Evolutionary conservation across 2,329 filamentous ascomycete species (phyloP).

Genomic region (Endothia cerciana): DNA sequence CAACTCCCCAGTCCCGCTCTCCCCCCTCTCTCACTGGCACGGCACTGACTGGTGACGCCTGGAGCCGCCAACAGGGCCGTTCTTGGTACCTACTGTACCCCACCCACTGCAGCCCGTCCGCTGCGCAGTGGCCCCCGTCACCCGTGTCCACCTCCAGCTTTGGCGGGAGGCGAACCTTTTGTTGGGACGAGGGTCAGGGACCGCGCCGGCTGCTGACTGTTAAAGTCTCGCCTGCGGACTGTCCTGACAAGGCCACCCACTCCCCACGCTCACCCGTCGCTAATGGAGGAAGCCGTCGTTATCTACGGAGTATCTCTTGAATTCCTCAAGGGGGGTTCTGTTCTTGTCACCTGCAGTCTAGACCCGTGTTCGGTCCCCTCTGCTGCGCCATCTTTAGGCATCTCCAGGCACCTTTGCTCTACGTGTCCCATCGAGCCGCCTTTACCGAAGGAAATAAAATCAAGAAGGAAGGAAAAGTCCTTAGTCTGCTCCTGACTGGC

Average conservation of each 20-base stretch:
- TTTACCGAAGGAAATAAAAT: not conserved
- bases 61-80: slow-evolving; percentile 7
- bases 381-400: not conserved
- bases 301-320: not conserved
- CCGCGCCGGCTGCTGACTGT: not conserved
- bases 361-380: not conserved
- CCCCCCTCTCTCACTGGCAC: too few species aligned
- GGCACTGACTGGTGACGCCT: slow-evolving; percentile 4
- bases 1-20: too few species aligned
- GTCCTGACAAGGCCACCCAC: too few species aligned
- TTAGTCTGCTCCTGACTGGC: not conserved
- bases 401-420: not conserved
- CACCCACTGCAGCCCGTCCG: too few species aligned
- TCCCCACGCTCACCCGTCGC: too few species aligned
- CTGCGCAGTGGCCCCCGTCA: too few species aligned
- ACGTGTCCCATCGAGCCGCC: slow-evolving; percentile 1
- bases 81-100: slow-evolving; percentile 1
- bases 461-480: not conserved
- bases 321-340: not conserved
- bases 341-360: not conserved
- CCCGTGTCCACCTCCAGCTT: not conserved
- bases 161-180: slow-evolving; percentile 15
- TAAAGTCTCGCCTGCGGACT: not conserved
- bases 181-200: slow-evolving; percentile 8
- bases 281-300: too few species aligned